Percentiles rank a stretch among this genome's conserved stretches.
phyloP scores from a whole-genome alignment of 345 rosid genomes.

The Cardamine chenopodiifolia region DNA sequence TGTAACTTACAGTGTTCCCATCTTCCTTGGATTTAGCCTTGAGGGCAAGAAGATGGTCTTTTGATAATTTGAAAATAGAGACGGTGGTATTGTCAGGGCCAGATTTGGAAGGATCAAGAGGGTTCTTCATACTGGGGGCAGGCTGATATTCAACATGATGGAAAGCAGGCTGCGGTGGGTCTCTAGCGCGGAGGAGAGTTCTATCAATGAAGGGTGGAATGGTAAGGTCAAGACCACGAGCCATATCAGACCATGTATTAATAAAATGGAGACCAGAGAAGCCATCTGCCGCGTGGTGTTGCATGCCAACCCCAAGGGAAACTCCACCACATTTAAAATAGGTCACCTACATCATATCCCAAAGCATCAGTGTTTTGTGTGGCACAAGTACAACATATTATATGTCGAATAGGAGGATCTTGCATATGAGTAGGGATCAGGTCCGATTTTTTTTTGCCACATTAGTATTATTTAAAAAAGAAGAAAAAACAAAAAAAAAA shows the following conservation, averaged over 20 bases:
- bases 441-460: too few species aligned
- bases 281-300: constrained; percentile 93
- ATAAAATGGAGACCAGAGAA: constrained; percentile 94
- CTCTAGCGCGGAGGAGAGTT: constrained; percentile 78
- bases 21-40: constrained; percentile 80
- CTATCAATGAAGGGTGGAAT: constrained; percentile 85
- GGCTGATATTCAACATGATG: constrained; percentile 83
- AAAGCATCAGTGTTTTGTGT: too few species aligned
- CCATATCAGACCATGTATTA: constrained; percentile 93
- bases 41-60: constrained; percentile 67
- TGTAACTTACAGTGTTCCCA: constrained; percentile 68
- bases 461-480: too few species aligned
- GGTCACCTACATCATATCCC: constrained; percentile 57
- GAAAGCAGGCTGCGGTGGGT: constrained; percentile 81
- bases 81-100: constrained; percentile 53
- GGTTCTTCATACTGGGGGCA: constrained; percentile 65
- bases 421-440: too few species aligned
- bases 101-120: constrained; percentile 42
- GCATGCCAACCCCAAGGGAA: constrained; percentile 98
- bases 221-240: constrained; percentile 77
- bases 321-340: constrained; percentile 90
- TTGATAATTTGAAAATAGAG: constrained; percentile 70
- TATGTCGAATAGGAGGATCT: too few species aligned
- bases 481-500: too few species aligned
- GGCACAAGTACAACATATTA: too few species aligned